Percentiles rank a stretch among this genome's conserved stretches.
phyloP scores from a whole-genome alignment of 495 filamentous ascomycete genomes.

The Neurospora cerealis region DNA sequence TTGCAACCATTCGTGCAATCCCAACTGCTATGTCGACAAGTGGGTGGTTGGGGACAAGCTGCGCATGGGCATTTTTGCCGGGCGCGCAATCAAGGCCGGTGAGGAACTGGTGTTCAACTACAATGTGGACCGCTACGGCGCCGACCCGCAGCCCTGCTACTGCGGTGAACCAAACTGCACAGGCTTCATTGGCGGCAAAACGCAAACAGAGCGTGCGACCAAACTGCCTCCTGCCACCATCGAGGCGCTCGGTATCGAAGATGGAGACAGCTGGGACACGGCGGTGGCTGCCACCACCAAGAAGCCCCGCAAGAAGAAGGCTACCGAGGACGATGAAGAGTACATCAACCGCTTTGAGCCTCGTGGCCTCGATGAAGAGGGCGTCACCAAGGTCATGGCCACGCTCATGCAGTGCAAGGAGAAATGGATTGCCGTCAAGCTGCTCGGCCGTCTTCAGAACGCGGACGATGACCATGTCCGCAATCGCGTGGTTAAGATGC shows the following conservation, averaged over 20 bases:
- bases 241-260: constrained; percentile 93
- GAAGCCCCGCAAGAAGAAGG: constrained; percentile 88
- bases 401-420: constrained; percentile 98
- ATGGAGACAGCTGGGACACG: constrained; percentile 84
- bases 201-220: constrained; percentile 89
- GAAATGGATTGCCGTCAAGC: constrained; percentile 97
- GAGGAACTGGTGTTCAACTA: constrained; percentile 99
- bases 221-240: constrained; percentile 85
- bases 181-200: constrained; percentile 94
- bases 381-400: constrained; percentile 96
- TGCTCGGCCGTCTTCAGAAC: constrained; percentile 81
- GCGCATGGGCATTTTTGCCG: constrained; percentile 98
- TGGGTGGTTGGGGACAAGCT: constrained; percentile 98
- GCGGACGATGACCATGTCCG: constrained; percentile 81
- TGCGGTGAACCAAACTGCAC: constrained; percentile 93
- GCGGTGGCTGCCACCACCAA: constrained; percentile 53
- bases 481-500: constrained; percentile 87
- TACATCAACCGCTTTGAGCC: constrained; percentile 87
- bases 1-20: constrained; percentile 98
- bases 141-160: constrained; percentile 93
- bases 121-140: constrained; percentile 97
- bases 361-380: constrained; percentile 73
- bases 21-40: constrained; percentile 98
- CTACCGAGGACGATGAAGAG: constrained; percentile 89
- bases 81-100: constrained; percentile 73